phyloP scores from a whole-genome alignment of 116 monocot species.

The Posidonia oceanica region DNA sequence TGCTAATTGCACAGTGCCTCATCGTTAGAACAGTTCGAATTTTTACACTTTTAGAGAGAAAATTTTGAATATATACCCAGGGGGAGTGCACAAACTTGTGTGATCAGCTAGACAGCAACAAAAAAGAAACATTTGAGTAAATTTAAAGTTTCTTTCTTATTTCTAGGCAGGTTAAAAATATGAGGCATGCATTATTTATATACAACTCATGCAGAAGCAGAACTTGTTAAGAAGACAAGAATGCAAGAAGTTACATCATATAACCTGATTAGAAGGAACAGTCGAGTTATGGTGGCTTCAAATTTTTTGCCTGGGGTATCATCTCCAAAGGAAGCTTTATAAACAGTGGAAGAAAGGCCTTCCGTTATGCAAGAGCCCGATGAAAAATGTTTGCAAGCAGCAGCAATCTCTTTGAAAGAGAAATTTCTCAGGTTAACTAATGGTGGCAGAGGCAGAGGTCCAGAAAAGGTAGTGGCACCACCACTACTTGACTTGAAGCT shows the following conservation, averaged over 20 bases:
- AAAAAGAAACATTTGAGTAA: no score
- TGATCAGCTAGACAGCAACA: no score
- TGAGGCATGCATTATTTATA: no score
- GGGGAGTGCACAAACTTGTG: no score
- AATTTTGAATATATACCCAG: no score
- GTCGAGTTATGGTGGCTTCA: slow-evolving; percentile 56
- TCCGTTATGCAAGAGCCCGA: neutral
- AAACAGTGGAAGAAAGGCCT: slow-evolving; percentile 41
- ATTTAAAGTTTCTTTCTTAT: no score
- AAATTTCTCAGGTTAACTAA: slow-evolving; percentile 41
- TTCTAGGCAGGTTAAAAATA: no score
- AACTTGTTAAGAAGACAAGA: no score
- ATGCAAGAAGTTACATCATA: neutral
- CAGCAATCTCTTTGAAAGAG: slow-evolving; percentile 52
- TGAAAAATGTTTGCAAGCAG: neutral
- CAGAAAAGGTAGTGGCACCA: slow-evolving; percentile 25
- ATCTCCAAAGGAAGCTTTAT: slow-evolving; percentile 70
- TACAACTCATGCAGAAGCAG: no score
- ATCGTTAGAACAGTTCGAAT: no score
- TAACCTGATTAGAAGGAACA: slow-evolving; percentile 56
- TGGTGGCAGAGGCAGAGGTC: slow-evolving; percentile 68
- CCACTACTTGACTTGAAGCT: slow-evolving; percentile 52
- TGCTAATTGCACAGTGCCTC: no score
- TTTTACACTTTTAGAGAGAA: no score
- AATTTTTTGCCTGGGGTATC: slow-evolving; percentile 36